Conservation (phyloP, 2,329 filamentous ascomycete species). For the Cytospora schulzeri region DNA sequence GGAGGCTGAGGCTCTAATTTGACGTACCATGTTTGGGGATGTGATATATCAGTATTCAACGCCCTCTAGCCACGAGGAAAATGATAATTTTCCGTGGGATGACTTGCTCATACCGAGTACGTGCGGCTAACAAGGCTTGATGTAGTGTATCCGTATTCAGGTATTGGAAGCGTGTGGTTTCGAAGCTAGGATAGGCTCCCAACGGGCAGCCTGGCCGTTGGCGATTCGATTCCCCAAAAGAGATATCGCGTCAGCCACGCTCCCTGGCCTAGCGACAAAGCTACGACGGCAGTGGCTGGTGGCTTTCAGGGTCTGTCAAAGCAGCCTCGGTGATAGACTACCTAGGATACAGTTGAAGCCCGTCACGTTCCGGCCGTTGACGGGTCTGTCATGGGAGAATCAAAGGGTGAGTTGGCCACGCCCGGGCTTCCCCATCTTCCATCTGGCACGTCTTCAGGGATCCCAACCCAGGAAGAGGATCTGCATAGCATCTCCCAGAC, state of each 20-base stretch:
- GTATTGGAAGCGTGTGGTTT: background rate
- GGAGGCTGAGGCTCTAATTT: background rate
- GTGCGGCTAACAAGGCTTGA: background rate
- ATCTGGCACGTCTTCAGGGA: background rate
- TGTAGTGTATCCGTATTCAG: background rate
- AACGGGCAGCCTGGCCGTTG: background rate
- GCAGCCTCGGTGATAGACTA: background rate
- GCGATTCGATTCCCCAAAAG: background rate
- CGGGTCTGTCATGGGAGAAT: background rate
- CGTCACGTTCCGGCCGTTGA: too few species aligned
- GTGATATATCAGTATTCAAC: background rate
- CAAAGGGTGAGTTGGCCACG: background rate
- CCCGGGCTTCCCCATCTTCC: background rate
- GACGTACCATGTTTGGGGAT: background rate
- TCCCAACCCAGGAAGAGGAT: background rate
- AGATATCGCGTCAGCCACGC: background rate
- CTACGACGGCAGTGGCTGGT: background rate
- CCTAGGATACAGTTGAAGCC: too few species aligned
- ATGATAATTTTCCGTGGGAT: background rate
- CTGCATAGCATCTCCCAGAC: background rate
- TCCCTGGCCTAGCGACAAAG: background rate
- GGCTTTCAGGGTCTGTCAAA: background rate
- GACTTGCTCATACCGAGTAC: background rate
- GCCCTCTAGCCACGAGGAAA: background rate
- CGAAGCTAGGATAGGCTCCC: background rate